These are phyloP conservation scores for Solanum hybrid DNA, from an alignment of 305 asterid genomes.

Conservation along the genomic window DNA sequence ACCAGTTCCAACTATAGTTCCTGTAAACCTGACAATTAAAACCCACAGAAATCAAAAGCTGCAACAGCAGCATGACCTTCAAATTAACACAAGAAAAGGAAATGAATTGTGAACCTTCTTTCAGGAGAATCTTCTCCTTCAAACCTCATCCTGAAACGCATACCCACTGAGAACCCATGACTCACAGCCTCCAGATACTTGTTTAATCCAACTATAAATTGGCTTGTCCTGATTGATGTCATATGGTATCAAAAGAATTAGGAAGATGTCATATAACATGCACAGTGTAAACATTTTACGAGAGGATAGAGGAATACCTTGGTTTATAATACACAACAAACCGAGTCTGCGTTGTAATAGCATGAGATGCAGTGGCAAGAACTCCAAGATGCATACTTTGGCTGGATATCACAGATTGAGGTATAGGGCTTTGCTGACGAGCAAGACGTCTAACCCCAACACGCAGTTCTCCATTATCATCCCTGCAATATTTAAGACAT, in stretches of 20 bases:
- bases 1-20: constrained; percentile 66
- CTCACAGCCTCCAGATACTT: constrained; percentile 54
- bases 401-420: constrained; percentile 73
- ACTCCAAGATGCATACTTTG: constrained; percentile 94
- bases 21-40: constrained; percentile 45
- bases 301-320: constrained; percentile 27
- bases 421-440: constrained; percentile 59
- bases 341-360: constrained; percentile 49
- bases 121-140: constrained; percentile 86
- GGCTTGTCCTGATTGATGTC: constrained; percentile 53
- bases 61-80: not conserved
- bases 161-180: constrained; percentile 51
- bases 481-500: constrained; percentile 27
- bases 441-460: constrained; percentile 74
- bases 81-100: not conserved
- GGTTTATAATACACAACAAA: constrained; percentile 81
- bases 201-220: constrained; percentile 63
- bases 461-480: constrained; percentile 52
- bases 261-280: not conserved
- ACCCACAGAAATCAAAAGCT: not conserved
- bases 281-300: not conserved
- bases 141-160: constrained; percentile 79
- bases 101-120: constrained; percentile 38
- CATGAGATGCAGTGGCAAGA: constrained; percentile 89
- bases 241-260: not conserved